Conservation (phyloP, 2,329 filamentous ascomycete species). For the Akanthomyces uredinophilus region DNA sequence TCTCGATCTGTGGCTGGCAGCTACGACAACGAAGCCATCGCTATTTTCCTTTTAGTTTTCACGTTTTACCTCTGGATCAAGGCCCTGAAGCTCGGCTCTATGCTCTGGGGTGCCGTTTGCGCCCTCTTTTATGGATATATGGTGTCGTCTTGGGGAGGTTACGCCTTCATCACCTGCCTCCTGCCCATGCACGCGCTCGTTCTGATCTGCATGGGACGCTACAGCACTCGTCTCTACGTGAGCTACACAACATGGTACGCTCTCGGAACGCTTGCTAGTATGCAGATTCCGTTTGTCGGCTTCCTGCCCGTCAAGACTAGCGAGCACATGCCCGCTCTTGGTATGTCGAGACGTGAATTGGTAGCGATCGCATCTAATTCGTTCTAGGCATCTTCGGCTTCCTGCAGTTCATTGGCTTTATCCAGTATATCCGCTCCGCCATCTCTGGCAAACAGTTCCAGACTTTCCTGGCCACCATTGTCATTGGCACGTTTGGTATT, state of each 20-base stretch:
- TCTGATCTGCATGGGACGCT: slow-evolving; percentile 92
- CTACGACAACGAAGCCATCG: slow-evolving; percentile 99
- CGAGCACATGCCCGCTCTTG: slow-evolving; percentile 96
- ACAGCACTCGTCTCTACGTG: slow-evolving; percentile 89
- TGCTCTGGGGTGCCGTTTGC: slow-evolving; percentile 92
- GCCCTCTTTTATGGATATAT: slow-evolving; percentile 99
- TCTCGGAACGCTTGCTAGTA: slow-evolving; percentile 89
- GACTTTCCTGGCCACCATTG: slow-evolving; percentile 72
- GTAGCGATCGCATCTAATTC: neutral
- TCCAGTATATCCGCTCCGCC: slow-evolving; percentile 84
- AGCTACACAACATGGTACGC: slow-evolving; percentile 98
- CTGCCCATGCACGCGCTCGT: slow-evolving; percentile 92
- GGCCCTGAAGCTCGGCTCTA: slow-evolving; percentile 90
- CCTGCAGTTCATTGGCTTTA: slow-evolving; percentile 86
- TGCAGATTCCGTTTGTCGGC: slow-evolving; percentile 98
- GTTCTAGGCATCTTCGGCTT: slow-evolving; percentile 82
- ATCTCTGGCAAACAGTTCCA: slow-evolving; percentile 92
- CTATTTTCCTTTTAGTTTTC: slow-evolving; percentile 96
- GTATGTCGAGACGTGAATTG: slow-evolving; percentile 42
- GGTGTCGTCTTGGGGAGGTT: slow-evolving; percentile 99
- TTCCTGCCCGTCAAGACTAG: slow-evolving; percentile 95
- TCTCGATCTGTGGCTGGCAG: slow-evolving; percentile 95
- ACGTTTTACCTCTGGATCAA: slow-evolving; percentile 99
- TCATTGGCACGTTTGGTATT: slow-evolving; percentile 68
- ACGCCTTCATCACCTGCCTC: slow-evolving; percentile 98